Conservation (phyloP, 2,329 filamentous ascomycete species). For the Claviceps sorghi region DNA sequence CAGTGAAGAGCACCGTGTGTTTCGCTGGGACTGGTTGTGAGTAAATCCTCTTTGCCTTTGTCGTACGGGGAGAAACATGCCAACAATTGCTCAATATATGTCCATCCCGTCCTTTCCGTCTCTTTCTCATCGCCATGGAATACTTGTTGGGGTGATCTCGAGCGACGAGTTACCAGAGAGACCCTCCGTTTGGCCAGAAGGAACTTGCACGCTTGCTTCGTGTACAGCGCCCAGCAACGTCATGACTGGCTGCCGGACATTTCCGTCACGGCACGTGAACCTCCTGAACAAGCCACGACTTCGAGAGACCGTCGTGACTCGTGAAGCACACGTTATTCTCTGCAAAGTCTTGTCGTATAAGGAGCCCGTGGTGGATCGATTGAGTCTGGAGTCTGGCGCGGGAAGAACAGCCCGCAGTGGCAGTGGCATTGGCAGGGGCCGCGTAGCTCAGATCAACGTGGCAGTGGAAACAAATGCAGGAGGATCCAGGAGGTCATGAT, state of each 20-base stretch:
- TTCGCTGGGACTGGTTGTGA: not conserved
- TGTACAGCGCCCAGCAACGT: not conserved
- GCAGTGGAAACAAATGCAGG: no score
- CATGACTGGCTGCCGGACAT: not conserved
- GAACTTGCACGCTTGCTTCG: not conserved
- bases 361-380: no score
- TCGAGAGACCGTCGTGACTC: not conserved
- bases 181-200: not conserved
- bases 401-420: no score
- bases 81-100: not conserved
- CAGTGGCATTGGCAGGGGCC: no score
- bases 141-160: not conserved
- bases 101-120: not conserved
- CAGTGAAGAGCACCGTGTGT: no score
- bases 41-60: not conserved
- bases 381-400: no score
- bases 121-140: not conserved
- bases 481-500: no score
- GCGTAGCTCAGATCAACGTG: no score
- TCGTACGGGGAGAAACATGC: no score
- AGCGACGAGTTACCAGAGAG: not conserved
- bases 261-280: not conserved
- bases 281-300: not conserved
- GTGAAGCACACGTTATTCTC: not conserved
- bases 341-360: not conserved